phyloP scores from a whole-genome alignment of 2,329 filamentous ascomycete species.

The Ascochyta rabiei region DNA sequence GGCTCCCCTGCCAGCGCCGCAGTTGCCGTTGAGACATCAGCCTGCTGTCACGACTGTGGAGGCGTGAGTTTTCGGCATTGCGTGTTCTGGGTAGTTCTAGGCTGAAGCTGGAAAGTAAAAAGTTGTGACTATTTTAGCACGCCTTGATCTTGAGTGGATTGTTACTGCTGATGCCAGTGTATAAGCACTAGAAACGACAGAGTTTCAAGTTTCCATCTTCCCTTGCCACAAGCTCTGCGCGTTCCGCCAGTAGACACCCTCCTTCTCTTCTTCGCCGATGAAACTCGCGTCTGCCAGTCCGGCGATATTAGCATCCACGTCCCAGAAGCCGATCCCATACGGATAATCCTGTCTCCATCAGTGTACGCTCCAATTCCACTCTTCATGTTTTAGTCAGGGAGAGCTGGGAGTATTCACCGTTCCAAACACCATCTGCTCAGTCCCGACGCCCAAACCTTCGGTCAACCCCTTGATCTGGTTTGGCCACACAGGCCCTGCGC shows the following conservation, averaged over 20 bases:
- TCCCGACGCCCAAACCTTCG: constrained; percentile 35
- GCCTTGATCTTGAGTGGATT: not conserved
- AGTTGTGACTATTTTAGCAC: not conserved
- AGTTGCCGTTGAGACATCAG: constrained; percentile 25
- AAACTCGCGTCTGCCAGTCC: constrained; percentile 35
- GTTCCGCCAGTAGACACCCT: constrained; percentile 37
- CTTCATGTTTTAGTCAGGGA: too few species aligned
- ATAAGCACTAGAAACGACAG: not conserved
- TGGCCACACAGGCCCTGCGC: constrained; percentile 46
- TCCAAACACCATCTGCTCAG: constrained; percentile 45
- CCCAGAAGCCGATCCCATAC: constrained; percentile 48
- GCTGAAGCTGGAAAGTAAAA: not conserved
- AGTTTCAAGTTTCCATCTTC: constrained; percentile 18
- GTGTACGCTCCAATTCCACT: not conserved
- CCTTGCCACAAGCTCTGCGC: constrained; percentile 34
- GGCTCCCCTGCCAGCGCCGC: constrained; percentile 26
- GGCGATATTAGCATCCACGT: constrained; percentile 41
- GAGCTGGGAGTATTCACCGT: constrained; percentile 33
- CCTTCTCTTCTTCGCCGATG: constrained; percentile 31
- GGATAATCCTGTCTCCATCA: constrained; percentile 38
- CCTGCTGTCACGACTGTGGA: constrained; percentile 24
- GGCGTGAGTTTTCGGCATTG: constrained; percentile 1
- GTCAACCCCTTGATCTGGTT: constrained; percentile 45
- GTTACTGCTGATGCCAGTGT: not conserved
- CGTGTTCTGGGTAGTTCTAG: not conserved